Conservation (phyloP, 2,329 filamentous ascomycete species). For the Fusarium tupiense region DNA sequence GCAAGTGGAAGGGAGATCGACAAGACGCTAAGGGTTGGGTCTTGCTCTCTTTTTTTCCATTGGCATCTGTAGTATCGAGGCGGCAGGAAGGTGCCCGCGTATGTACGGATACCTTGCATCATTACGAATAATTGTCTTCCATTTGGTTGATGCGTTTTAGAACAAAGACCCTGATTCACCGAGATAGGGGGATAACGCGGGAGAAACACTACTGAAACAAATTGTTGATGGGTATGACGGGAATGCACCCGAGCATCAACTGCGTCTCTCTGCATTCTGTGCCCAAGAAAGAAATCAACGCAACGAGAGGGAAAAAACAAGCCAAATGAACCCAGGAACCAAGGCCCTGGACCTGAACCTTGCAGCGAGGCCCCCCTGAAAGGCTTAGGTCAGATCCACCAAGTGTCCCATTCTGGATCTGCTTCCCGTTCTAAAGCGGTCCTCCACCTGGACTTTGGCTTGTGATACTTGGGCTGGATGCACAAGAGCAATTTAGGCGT, state of each 20-base stretch:
- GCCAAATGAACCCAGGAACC: conserved; percentile 5
- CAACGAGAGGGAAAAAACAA: not conserved
- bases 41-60: conserved; percentile 23
- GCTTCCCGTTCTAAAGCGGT: conserved; percentile 8
- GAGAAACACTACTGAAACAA: conserved; percentile 25
- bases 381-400: conserved; percentile 9
- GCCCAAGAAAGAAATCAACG: conserved; percentile 6
- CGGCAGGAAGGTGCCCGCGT: conserved; percentile 3
- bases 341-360: conserved; percentile 12
- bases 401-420: conserved; percentile 13
- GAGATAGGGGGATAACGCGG: not conserved
- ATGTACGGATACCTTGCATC: not conserved
- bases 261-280: not conserved
- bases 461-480: conserved; percentile 5
- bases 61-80: conserved; percentile 28
- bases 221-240: conserved; percentile 1
- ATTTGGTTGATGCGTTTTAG: conserved; percentile 8
- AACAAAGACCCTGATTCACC: conserved; percentile 18
- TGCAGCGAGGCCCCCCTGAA: conserved; percentile 3
- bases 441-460: not conserved
- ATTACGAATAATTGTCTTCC: not conserved
- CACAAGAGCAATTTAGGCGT: conserved; percentile 5
- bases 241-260: conserved; percentile 2
- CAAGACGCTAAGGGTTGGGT: conserved; percentile 37
- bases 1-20: conserved; percentile 35